These are phyloP conservation scores for Globisporangium sylvaticum DNA, from an alignment of 352 stramenopile species.

Conservation along the genomic window DNA sequence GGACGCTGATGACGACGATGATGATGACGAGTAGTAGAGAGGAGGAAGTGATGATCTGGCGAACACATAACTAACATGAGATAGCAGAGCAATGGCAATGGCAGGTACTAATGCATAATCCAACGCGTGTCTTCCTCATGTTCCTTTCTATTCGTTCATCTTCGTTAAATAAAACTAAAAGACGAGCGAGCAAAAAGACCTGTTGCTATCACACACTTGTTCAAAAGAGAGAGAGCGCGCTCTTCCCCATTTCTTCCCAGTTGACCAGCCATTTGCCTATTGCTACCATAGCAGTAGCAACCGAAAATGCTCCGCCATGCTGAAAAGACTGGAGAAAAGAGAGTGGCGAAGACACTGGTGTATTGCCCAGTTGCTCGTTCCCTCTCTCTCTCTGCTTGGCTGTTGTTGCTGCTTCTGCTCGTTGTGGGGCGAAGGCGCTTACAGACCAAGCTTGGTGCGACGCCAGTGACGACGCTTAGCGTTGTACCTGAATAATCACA, in stretches of 20 bases:
- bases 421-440: slow-evolving; percentile 55
- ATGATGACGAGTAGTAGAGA: background rate
- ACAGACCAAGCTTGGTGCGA: slow-evolving; percentile 99
- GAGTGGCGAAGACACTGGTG: background rate
- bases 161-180: background rate
- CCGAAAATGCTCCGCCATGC: background rate
- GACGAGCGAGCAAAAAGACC: slow-evolving; percentile 8
- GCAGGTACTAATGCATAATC: background rate
- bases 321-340: background rate
- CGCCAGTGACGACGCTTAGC: slow-evolving; percentile 99
- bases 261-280: background rate
- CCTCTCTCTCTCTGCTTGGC: slow-evolving; percentile 4
- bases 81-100: background rate
- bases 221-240: background rate
- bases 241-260: background rate
- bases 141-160: slow-evolving; percentile 14
- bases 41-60: background rate
- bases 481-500: slow-evolving; percentile 92
- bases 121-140: slow-evolving; percentile 13
- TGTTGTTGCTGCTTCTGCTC: slow-evolving; percentile 6
- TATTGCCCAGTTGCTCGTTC: background rate
- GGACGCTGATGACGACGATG: slow-evolving; percentile 15
- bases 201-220: slow-evolving; percentile 17
- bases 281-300: background rate
- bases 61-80: background rate